Evolutionary conservation across 495 filamentous ascomycete species (phyloP).

Genomic region (Aspergillus homomorphus): DNA sequence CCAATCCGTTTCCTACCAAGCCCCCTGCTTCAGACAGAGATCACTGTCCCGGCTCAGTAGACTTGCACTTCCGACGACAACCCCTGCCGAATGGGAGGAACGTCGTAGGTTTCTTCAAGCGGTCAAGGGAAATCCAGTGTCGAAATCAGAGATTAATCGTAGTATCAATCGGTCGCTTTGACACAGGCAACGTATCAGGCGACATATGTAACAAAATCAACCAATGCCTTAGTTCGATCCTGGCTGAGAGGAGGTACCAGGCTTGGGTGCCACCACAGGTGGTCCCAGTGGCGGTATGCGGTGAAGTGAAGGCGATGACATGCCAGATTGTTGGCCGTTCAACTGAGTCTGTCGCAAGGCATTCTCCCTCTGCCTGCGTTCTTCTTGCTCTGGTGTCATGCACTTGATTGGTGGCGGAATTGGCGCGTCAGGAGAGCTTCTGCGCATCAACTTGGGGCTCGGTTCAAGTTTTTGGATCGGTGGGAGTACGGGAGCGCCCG

Average conservation of each 20-base stretch:
- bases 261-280: conserved; percentile 26
- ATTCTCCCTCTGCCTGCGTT: conserved; percentile 42
- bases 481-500: conserved; percentile 46
- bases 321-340: conserved; percentile 27
- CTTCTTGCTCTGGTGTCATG: conserved; percentile 49
- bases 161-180: neutral
- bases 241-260: conserved; percentile 17
- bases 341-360: conserved; percentile 29
- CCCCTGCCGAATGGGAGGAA: neutral
- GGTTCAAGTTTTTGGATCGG: conserved; percentile 49
- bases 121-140: neutral
- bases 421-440: conserved; percentile 46
- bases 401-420: conserved; percentile 46
- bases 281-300: conserved; percentile 38
- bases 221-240: neutral
- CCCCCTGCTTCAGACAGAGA: too few species aligned
- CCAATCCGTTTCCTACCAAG: too few species aligned
- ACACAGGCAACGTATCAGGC: neutral
- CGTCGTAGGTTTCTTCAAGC: neutral
- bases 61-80: too few species aligned
- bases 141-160: neutral
- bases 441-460: conserved; percentile 48
- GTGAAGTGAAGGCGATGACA: conserved; percentile 41
- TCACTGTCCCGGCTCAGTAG: too few species aligned
- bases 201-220: neutral